Conservation (phyloP, 306 rosid species). For the Quercus aquifolioides region DNA sequence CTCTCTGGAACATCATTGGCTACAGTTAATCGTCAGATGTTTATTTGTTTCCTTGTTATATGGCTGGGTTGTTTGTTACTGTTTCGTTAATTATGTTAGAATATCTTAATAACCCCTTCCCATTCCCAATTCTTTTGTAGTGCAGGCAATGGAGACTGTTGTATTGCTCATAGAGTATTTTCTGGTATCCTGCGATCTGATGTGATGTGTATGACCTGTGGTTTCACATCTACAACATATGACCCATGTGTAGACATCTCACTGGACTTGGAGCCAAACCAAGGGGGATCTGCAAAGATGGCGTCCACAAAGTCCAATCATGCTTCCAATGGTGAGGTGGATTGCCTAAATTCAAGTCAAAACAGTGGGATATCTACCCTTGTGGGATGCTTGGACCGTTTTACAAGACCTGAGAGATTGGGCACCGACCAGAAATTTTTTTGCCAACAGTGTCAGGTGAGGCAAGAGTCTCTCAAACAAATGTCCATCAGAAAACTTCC, state of each 20-base stretch:
- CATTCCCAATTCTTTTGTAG: slow-evolving; percentile 22
- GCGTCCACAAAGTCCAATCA: slow-evolving; percentile 46
- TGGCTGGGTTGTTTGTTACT: background rate
- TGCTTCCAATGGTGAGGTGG: slow-evolving; percentile 68
- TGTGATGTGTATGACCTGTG: slow-evolving; percentile 94
- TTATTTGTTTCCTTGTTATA: background rate
- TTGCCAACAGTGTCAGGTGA: slow-evolving; percentile 87
- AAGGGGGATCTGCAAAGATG: slow-evolving; percentile 55
- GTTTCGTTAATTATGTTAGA: background rate
- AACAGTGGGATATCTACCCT: slow-evolving; percentile 61
- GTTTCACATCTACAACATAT: slow-evolving; percentile 93
- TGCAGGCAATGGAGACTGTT: slow-evolving; percentile 91
- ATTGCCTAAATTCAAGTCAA: slow-evolving; percentile 45
- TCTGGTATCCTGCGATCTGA: slow-evolving; percentile 92
- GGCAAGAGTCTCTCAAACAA: slow-evolving; percentile 90
- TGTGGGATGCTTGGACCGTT: slow-evolving; percentile 83
- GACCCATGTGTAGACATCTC: slow-evolving; percentile 94
- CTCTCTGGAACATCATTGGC: no score
- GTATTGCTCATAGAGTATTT: slow-evolving; percentile 89
- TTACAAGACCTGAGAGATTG: slow-evolving; percentile 85
- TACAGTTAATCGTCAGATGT: background rate
- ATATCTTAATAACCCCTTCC: background rate
- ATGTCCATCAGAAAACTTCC: slow-evolving; percentile 96
- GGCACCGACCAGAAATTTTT: slow-evolving; percentile 93
- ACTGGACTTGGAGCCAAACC: slow-evolving; percentile 79